Base-by-base conservation (phyloP, 2,329 filamentous ascomycete genomes). In the Colletotrichum cuscutae region DNA sequence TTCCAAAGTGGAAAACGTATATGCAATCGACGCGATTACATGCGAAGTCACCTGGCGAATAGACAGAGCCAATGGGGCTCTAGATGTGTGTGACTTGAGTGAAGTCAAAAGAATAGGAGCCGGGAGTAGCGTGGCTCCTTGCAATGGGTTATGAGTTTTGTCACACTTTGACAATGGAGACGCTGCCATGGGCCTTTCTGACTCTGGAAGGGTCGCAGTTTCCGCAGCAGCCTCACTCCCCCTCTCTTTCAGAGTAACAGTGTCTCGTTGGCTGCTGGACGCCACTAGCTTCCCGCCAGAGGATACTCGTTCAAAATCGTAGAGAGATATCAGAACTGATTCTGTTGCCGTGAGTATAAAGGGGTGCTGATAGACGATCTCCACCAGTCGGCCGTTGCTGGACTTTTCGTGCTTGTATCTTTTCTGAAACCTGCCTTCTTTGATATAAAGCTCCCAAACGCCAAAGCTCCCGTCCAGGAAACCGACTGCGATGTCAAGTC, bases 21-120 rank as follows among this genome's bases (percentile, higher is more conserved):
- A 98, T 1, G 94, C 95, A 72, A 98, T 93, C 0, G 94, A 95
- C 2, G 94, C 93, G n/a, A 95, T 89, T 22, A 94, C 89, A 12
- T 89, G 89, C 4, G 85, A 84, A 0, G 89, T 80, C 15, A 90
- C 90, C 30, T 87, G 89, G n/a, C 95, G 90, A 49, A 98, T 89
- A 0, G 94, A 96, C n/a, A 98, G 84, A 0, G 95, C 94, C 11
- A 97, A 85, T 1, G 95, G 95, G 3, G 93, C 89, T 78, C 92
- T 90, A 1, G 93, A 93, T 3, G 92, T 95, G 77, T 95, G 92
- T 12, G 95, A 97, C 79, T 91, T 92, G 24, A 98, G 87, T 0
- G 94, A 96, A 8, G 93, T 92, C 35, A 98, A 84, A 35, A 97
- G 86, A 70, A 86, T 86, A 1, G 91, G 91, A 8, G 84, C 74